These are phyloP conservation scores for Venturia pyrina DNA, from an alignment of 2,329 filamentous ascomycete genomes.

Conservation along the genomic window DNA sequence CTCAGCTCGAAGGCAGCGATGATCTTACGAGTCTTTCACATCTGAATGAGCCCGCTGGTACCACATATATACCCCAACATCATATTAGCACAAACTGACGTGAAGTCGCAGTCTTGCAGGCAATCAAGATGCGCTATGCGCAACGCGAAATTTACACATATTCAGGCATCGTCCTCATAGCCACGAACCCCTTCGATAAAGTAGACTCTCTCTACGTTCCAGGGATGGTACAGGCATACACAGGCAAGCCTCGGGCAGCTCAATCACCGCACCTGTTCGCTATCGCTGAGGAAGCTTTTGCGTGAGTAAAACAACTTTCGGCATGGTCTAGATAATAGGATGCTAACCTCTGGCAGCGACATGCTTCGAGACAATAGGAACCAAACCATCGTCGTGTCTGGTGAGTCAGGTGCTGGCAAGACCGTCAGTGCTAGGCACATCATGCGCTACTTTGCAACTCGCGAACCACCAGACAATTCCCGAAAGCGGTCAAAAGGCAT, in stretches of 20 bases:
- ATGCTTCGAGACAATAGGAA: conserved; percentile 95
- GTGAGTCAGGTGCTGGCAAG: conserved; percentile 97
- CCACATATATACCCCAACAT: conserved; percentile 19
- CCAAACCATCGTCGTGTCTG: conserved; percentile 98
- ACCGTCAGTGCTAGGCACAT: conserved; percentile 99
- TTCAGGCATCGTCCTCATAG: conserved; percentile 96
- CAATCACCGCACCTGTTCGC: conserved; percentile 97
- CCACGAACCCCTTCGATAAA: conserved; percentile 93
- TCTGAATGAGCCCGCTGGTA: conserved; percentile 96
- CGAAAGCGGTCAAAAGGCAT: conserved; percentile 65
- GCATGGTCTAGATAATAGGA: conserved; percentile 2
- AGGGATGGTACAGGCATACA: conserved; percentile 99
- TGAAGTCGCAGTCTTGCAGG: conserved; percentile 66
- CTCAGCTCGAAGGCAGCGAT: conserved; percentile 97
- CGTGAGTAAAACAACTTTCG: conserved; percentile 47
- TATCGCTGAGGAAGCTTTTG: conserved; percentile 97
- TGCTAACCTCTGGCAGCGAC: conserved; percentile 48
- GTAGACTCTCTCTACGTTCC: conserved; percentile 98
- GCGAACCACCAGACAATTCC: conserved; percentile 84
- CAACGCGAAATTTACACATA: conserved; percentile 99
- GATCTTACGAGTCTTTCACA: conserved; percentile 96
- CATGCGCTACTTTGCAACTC: conserved; percentile 98
- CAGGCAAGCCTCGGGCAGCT: conserved; percentile 89
- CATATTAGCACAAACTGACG: conserved; percentile 17
- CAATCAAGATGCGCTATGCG: conserved; percentile 90